A percentile compares a stretch with the other conserved stretches of the same genome.
Conservation (phyloP, 1,284 basidiomycete genomes). For the Apiotrichum veenhuisii region DNA sequence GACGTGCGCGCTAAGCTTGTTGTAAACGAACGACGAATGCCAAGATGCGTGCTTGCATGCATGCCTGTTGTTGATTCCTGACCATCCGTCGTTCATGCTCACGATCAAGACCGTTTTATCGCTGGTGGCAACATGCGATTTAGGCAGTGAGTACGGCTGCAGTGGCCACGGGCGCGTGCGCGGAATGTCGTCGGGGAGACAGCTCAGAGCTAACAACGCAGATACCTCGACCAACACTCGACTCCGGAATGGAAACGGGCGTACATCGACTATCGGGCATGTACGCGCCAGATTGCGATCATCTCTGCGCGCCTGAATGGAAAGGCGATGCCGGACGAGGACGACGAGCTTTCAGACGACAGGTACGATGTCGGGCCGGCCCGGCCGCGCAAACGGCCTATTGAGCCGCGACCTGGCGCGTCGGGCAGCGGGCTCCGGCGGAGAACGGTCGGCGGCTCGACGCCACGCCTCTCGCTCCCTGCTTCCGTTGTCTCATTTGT, state of each 20-base stretch:
- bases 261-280: conserved; percentile 50
- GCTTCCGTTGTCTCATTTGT: not conserved
- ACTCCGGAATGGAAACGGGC: conserved; percentile 50
- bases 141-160: not conserved
- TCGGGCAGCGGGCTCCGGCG: not conserved
- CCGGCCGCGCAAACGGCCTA: conserved; percentile 28
- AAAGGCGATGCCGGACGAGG: not conserved
- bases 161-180: too few species aligned
- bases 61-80: too few species aligned
- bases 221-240: conserved; percentile 40
- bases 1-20: too few species aligned
- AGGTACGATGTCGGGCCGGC: not conserved
- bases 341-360: not conserved
- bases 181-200: not conserved
- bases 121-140: not conserved
- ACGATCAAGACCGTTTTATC: not conserved
- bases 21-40: too few species aligned
- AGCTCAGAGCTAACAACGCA: too few species aligned
- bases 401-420: conserved; percentile 27
- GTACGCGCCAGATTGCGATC: conserved; percentile 25
- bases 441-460: not conserved
- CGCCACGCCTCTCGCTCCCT: not conserved
- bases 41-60: too few species aligned
- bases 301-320: not conserved
- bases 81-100: not conserved